phyloP scores from a whole-genome alignment of 495 filamentous ascomycete species.

The Hyaloscypha bicolor region DNA sequence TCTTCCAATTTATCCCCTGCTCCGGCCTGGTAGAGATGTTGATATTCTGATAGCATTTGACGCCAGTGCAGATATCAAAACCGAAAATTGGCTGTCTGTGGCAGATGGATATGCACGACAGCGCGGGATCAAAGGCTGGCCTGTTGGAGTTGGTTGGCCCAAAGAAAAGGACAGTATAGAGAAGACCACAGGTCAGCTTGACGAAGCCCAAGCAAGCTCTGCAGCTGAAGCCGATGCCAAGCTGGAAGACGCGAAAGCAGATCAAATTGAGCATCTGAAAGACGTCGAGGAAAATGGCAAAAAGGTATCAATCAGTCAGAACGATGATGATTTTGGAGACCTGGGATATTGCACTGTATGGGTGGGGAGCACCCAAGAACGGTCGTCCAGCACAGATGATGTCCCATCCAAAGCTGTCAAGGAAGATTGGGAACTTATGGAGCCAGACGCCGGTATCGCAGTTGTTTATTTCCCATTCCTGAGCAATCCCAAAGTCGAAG shows the following conservation, averaged over 20 bases:
- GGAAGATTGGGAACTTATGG: constrained; percentile 72
- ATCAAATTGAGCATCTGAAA: constrained; percentile 40
- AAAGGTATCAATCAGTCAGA: constrained; percentile 31
- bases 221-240: constrained; percentile 61
- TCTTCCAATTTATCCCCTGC: constrained; percentile 89
- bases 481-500: constrained; percentile 74
- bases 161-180: constrained; percentile 53
- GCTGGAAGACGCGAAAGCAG: constrained; percentile 60
- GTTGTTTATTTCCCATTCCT: constrained; percentile 92
- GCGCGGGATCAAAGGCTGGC: constrained; percentile 90
- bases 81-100: constrained; percentile 90
- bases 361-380: constrained; percentile 82
- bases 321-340: constrained; percentile 49
- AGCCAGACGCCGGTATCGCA: constrained; percentile 80
- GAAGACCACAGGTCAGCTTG: constrained; percentile 62
- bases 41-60: constrained; percentile 93
- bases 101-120: constrained; percentile 90
- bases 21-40: constrained; percentile 82
- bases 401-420: constrained; percentile 63
- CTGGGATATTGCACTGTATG: constrained; percentile 92
- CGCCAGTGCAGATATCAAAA: constrained; percentile 79
- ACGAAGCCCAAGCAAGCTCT: constrained; percentile 65
- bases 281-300: constrained; percentile 22
- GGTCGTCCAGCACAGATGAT: constrained; percentile 53
- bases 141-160: constrained; percentile 89